These are phyloP conservation scores for Hypoxylon fragiforme DNA, from an alignment of 495 filamentous ascomycete genomes.

Conservation along the genomic window DNA sequence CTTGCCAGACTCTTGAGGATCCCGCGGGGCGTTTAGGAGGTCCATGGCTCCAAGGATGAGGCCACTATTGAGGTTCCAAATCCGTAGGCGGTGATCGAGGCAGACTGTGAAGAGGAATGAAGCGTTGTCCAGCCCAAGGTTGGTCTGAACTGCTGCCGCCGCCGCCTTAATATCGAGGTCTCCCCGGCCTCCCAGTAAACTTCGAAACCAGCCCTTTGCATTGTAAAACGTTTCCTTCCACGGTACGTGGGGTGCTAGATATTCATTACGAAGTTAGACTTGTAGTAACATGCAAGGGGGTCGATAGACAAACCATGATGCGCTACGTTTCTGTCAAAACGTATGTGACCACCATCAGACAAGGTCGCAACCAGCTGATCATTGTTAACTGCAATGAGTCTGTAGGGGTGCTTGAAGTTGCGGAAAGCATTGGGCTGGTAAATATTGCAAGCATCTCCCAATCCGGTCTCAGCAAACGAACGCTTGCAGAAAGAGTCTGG, in stretches of 20 bases:
- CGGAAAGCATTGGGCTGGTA: conserved; percentile 68
- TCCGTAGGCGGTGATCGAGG: conserved; percentile 81
- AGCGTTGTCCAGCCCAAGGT: conserved; percentile 44
- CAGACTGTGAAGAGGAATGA: conserved; percentile 79
- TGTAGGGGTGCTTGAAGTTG: conserved; percentile 76
- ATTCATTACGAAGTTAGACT: conserved; percentile 3
- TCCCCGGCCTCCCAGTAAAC: conserved; percentile 63
- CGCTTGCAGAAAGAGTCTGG: conserved; percentile 76
- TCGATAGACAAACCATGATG: conserved; percentile 61
- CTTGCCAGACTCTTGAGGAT: conserved; percentile 60
- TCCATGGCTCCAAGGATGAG: conserved; percentile 56
- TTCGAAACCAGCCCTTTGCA: conserved; percentile 78
- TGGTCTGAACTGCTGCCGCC: conserved; percentile 54
- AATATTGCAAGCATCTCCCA: conserved; percentile 75
- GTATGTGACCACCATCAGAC: conserved; percentile 79
- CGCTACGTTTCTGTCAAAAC: conserved; percentile 65
- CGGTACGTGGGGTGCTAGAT: conserved; percentile 49
- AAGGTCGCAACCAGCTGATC: conserved; percentile 78
- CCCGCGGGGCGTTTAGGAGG: conserved; percentile 40
- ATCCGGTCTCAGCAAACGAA: conserved; percentile 67
- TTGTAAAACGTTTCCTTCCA: conserved; percentile 83
- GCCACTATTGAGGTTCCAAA: conserved; percentile 80
- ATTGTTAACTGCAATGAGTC: conserved; percentile 71
- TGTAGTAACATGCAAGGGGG: neutral
- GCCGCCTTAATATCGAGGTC: conserved; percentile 36